A percentile compares a stretch with the other conserved stretches of the same genome.
Evolutionary conservation across 495 filamentous ascomycete genomes (phyloP).

Genomic region (Xylona heveae): DNA sequence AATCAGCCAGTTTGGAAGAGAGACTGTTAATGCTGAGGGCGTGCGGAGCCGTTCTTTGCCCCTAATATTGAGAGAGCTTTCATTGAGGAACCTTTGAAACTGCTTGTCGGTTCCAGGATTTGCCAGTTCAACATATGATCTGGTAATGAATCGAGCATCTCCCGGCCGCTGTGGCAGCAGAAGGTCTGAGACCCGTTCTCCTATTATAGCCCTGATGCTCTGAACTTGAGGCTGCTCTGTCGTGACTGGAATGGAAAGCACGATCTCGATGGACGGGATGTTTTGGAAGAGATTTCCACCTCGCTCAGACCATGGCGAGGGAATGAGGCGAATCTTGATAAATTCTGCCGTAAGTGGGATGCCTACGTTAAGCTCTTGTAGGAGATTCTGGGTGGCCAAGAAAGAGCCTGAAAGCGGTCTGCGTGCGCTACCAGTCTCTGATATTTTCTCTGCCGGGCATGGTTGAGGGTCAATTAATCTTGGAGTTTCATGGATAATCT

Average conservation of each 20-base stretch:
- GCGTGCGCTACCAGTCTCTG: neutral
- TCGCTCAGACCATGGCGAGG: constrained; percentile 1
- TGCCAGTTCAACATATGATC: neutral
- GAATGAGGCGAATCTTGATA: neutral
- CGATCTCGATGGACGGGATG: constrained; percentile 1
- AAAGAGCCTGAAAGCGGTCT: neutral
- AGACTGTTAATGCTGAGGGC: neutral
- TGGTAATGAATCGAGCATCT: constrained; percentile 1
- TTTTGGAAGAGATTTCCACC: neutral
- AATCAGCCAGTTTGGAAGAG: neutral
- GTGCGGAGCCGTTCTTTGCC: neutral
- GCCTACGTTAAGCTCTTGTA: neutral
- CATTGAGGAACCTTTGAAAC: neutral
- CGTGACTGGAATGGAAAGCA: neutral
- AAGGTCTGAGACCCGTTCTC: constrained; percentile 1
- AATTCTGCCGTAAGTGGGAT: neutral
- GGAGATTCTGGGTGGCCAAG: neutral
- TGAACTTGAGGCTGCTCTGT: neutral
- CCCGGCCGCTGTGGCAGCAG: constrained; percentile 1
- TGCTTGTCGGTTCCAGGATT: neutral
- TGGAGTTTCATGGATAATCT: neutral
- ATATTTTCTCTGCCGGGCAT: neutral
- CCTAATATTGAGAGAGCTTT: neutral
- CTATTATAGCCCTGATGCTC: neutral
- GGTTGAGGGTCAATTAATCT: neutral